Evolutionary conservation across 257 asterid species (phyloP).

Genomic region (Solanum corneliomulleri): DNA sequence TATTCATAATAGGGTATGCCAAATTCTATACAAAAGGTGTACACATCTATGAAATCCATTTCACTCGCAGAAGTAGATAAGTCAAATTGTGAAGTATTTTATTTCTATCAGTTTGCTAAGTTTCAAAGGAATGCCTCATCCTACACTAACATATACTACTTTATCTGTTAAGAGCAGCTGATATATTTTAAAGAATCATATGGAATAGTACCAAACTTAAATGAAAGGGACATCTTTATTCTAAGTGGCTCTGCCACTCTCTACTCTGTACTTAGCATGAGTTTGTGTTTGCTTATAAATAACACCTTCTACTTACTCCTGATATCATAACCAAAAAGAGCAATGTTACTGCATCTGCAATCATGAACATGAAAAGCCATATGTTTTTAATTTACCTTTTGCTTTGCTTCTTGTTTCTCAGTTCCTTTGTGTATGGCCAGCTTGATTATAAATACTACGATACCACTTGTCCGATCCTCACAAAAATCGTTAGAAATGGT

Average conservation of each 20-base stretch:
- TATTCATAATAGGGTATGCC: neutral
- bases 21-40: neutral
- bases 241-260: conserved; percentile 21
- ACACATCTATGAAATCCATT: neutral
- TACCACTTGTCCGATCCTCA: conserved; percentile 41
- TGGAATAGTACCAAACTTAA: conserved; percentile 23
- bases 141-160: conserved; percentile 6
- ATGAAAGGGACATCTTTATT: conserved; percentile 17
- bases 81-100: neutral
- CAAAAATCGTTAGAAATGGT: conserved; percentile 33
- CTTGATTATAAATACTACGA: conserved; percentile 50
- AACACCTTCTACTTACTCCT: neutral
- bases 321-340: neutral
- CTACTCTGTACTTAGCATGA: neutral
- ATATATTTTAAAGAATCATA: conserved; percentile 8
- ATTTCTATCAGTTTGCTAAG: neutral
- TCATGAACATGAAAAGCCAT: conserved; percentile 7
- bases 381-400: conserved; percentile 3
- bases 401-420: conserved; percentile 21
- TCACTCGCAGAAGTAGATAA: neutral
- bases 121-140: neutral
- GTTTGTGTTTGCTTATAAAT: conserved; percentile 25
- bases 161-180: neutral
- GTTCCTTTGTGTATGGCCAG: conserved; percentile 26
- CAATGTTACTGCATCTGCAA: neutral